Base-by-base conservation (phyloP, 176 grass and related monocot species). In the Aegilops speltoides region DNA sequence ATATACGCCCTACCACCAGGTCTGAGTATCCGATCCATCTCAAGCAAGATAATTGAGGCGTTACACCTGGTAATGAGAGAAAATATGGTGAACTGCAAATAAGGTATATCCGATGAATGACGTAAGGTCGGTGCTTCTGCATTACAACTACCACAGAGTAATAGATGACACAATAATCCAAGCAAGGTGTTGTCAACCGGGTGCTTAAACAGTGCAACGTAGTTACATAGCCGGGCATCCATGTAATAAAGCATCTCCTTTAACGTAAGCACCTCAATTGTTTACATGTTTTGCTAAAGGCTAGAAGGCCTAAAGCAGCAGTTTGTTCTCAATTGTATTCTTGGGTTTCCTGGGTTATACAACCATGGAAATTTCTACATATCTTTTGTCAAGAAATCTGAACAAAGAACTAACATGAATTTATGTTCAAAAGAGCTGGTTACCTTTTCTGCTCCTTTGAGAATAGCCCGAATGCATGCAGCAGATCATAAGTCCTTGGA, bases 21-120 rank as follows among this genome's bases (percentile, higher is more conserved):
- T 59, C 95, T 85, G 46, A 98, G 74, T 57, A 98, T 98, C 33
- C 95, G 91, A 84, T 98, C 91, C 95, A 98, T 98, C 91, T 92
- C 93, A 64, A 98, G 69, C 77, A 98, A 91, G 66, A 98, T 95
- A 84, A 40, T 86, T 68, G 93, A 92, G 70, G 91, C 91, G 56
- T 95, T 98, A 79, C 93, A 95, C 81, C 95, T 97, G 88, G 32
- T 74, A 68, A 76, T 31, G 23, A n/a, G 43, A 86, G 8, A 56
- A 7, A 62, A 80, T 14, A 67, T 32, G 20, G 1, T 78, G 43
- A 65, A 45, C 79, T 73, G 15, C 45, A 54, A 4, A 54, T 17
- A 76, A 12, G 16, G 74, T 77, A 76, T 76, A 17, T 33, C n/a
- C 16, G 16, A 41, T 33, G 16, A 28, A 77, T 56, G 26, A 32